Conservation (phyloP, 1,284 basidiomycete species). For the Pholiota adiposa region DNA sequence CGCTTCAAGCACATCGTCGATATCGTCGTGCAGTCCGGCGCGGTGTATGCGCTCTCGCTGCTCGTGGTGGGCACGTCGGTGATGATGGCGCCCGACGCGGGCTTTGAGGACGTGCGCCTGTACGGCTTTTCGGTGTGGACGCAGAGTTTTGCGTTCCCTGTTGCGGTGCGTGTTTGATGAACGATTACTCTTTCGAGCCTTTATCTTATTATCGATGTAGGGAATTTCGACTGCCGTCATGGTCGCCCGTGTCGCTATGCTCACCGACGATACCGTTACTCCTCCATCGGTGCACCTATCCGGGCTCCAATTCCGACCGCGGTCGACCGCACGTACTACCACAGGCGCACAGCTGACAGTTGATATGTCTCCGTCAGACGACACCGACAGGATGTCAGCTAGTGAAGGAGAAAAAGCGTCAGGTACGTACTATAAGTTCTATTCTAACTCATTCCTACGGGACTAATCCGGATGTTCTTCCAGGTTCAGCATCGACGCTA, state of each 20-base stretch:
- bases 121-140: not conserved
- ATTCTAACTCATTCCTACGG: too few species aligned
- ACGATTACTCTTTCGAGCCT: not conserved
- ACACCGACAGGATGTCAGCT: not conserved
- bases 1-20: not conserved
- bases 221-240: not conserved
- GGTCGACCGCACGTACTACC: not conserved
- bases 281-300: not conserved
- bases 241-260: slow-evolving; percentile 1
- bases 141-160: not conserved
- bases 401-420: not conserved
- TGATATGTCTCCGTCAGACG: not conserved
- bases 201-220: not conserved
- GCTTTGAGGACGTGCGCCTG: not conserved
- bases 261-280: not conserved
- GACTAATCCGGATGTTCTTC: too few species aligned
- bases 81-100: not conserved
- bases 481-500: too few species aligned
- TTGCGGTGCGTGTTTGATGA: not conserved
- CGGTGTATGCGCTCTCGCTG: not conserved
- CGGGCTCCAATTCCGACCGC: not conserved
- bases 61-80: not conserved
- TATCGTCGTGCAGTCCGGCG: slow-evolving; percentile 2
- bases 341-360: not conserved
- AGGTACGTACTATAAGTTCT: too few species aligned